Evolutionary conservation across 2,329 filamentous ascomycete genomes (phyloP), one percentile per base, ranked within the genome.

Genomic region (Nannizzia gypsea): DNA sequence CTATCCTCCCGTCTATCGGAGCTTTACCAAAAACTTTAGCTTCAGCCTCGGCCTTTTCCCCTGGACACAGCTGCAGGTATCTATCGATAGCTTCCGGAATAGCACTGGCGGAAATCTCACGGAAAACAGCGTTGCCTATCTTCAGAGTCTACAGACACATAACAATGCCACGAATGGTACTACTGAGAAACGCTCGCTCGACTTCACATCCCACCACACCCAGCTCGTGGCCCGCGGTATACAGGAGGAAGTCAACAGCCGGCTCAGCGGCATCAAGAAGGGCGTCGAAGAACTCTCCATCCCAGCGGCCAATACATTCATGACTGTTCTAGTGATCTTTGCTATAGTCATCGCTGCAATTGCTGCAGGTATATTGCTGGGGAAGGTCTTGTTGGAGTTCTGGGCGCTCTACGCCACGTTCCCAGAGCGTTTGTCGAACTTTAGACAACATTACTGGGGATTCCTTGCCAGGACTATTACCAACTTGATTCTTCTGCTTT

Each of bases 391-490:
- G 57, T 82, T 99, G 57, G 93, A 97, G 74, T 78, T 84, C 42
- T 96, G 92, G 90, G 87, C 90, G 15, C 78, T 96, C n/a, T 92
- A 89, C 65, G 90, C 88, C 64, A 89, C 79, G 62, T 95, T 97
- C 70, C 91, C 93, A 11, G 80, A 89, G 69, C 81, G 82, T 38
- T 81, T 97, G 60, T 78, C 83, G 15, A 86, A 87, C 52, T 97
- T 97, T 82, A 88, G 93, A 65, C 88, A 95, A 76, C 89, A 95
- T 72, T 97, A 97, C 78, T 97, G 93, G 93, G 88, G 89, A 65
- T 84, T 90, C 59, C 86, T 99, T 71, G 89, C 87, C 52, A 89
- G 92, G 63, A 87, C 90, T 15, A 88, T 97, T 68, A 95, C 90
- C 48, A 88, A 89, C 65, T 80, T 99, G 73, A 90, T 99, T 66